Percentiles rank a stretch among this genome's conserved stretches.
Conservation (phyloP, 805 yeast species). For the Teunomyces pallodes region DNA sequence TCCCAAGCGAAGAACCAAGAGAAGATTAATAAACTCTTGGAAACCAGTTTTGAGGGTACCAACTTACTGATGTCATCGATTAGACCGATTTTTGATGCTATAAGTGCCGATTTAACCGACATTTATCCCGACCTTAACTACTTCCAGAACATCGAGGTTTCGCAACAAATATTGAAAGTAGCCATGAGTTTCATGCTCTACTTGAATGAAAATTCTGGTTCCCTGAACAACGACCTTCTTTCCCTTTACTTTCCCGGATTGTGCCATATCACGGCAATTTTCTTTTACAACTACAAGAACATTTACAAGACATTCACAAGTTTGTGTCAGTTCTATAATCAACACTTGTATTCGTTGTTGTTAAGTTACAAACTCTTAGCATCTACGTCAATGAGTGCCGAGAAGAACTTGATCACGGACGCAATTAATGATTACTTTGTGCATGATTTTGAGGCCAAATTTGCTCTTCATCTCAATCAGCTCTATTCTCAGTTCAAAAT, state of each 20-base stretch:
- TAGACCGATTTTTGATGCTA: conserved; percentile 8
- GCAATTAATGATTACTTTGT: conserved; percentile 12
- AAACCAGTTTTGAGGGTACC: background rate
- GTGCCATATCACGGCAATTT: conserved; percentile 37
- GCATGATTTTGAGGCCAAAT: conserved; percentile 45
- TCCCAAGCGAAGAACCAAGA: background rate
- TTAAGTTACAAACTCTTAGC: conserved; percentile 10
- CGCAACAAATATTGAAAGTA: conserved; percentile 18
- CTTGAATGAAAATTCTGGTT: conserved; percentile 10
- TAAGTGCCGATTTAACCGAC: conserved; percentile 15
- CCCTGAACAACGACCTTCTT: conserved; percentile 7
- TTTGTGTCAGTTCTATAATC: conserved; percentile 37
- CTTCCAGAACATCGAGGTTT: conserved; percentile 15
- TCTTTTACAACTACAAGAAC: conserved; percentile 34
- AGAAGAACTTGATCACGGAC: conserved; percentile 1
- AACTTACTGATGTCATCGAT: conserved; percentile 7
- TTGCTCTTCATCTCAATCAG: conserved; percentile 41
- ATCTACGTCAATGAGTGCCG: background rate
- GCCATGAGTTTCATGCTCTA: conserved; percentile 29
- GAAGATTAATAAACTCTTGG: conserved; percentile 5
- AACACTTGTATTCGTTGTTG: conserved; percentile 22
- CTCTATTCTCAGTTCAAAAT: conserved; percentile 50
- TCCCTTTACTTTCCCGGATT: conserved; percentile 35
- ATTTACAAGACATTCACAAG: conserved; percentile 36
- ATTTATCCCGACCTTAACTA: conserved; percentile 20